Evolutionary conservation across 192 early-diverging fungal species (phyloP), one percentile per base, ranked within the genome.

Genomic region (Mortierella hygrophila): DNA sequence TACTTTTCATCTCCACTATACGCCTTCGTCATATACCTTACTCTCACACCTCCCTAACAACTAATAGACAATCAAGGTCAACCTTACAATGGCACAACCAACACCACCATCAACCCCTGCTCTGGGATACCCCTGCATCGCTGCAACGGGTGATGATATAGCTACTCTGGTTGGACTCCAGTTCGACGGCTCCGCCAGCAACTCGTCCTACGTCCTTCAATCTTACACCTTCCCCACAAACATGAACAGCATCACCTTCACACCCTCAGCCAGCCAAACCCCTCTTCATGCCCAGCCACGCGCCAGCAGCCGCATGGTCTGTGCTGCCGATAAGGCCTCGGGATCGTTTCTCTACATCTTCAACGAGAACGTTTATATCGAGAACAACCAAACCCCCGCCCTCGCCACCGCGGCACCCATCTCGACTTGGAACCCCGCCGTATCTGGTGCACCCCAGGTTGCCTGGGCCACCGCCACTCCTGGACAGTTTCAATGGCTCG

Each of bases 91-190:
- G 60, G 60, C 60, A 65, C 60, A 35, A 65, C 47, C 35, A 35
- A 35, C 47, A 49, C 47, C 47, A 49, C 47, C 47, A 49, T 65
- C 60, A 65, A 60, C 78, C 73, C 76, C 79, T 7, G 57, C 73
- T 21, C 76, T 86, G 65, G 84, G 84, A 78, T 86, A 81, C 68
- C 84, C 84, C n/a, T 86, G 84, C 32, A 44, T 86, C 26, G 84
- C 84, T 9, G 69, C 75, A 8, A 57, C 55, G 4, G 60, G 60
- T 13, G 42, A 77, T 20, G 42, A 21, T 29, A 49, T 71, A 11
- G 47, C 77, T 26, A 60, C 71, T 18, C 71, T 86, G 52, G 84
- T 81, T 26, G 84, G 84, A 18, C 84, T 86, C 49, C 65, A 74
- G 35, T 78, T 70, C 47, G 44, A 40, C 69, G 18, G 70, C 41